A percentile compares a stretch with the other conserved stretches of the same genome.
phyloP scores from a whole-genome alignment of 495 filamentous ascomycete genomes.

The Penicillium nucicola region DNA sequence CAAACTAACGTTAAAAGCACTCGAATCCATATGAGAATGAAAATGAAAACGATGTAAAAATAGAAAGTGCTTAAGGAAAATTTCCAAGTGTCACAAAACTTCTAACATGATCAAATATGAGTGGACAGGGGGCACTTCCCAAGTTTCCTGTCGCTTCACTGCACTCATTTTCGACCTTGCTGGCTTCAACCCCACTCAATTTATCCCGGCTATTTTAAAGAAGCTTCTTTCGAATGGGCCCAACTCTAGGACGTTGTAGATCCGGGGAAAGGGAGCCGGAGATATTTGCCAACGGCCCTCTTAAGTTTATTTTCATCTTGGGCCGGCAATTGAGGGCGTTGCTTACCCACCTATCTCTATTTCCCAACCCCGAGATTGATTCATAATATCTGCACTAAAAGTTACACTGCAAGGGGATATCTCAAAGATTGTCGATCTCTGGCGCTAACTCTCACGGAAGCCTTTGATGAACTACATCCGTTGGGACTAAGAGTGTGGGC shows the following conservation, averaged over 20 bases:
- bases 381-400: no score
- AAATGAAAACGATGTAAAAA: not conserved
- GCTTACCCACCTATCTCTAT: not conserved
- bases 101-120: not conserved
- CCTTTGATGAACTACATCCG: not conserved
- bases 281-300: not conserved
- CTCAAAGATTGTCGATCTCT: not conserved
- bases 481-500: not conserved
- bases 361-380: no score
- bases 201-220: constrained; percentile 17
- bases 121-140: not conserved
- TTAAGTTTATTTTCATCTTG: not conserved
- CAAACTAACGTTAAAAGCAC: not conserved
- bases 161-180: constrained; percentile 15
- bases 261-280: constrained; percentile 8
- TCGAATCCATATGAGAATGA: not conserved
- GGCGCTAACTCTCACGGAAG: not conserved
- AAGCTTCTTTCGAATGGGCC: constrained; percentile 26
- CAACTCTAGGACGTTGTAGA: constrained; percentile 7
- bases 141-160: constrained; percentile 18
- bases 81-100: not conserved
- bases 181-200: constrained; percentile 25
- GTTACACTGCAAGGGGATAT: no score
- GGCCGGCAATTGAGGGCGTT: not conserved
- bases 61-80: no score